Evolutionary conservation across 257 asterid species (phyloP), one percentile per base, ranked within the genome.

Genomic region (Anisodus acutangulus): DNA sequence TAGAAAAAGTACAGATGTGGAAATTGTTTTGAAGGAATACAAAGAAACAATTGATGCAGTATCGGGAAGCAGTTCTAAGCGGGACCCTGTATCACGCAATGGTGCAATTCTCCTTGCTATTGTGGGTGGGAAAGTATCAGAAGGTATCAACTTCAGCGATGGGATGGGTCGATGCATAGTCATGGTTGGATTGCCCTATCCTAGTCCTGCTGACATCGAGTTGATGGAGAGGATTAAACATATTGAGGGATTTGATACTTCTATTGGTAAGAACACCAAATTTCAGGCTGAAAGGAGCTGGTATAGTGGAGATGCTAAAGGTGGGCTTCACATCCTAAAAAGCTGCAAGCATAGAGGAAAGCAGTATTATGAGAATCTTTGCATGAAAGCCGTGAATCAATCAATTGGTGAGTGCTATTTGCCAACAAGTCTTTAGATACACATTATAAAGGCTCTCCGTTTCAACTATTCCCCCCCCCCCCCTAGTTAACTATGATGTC

Each of bases 81-180:
- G 10, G 49, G 83, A 85, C 67, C 78, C 86, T 60, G 76, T 82
- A 19, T 86, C 92, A 79, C 86, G 89, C 81, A 94, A 85, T 70
- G 99, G 99, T 78, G 99, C 99, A 41, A 88, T 96, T 86, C 94
- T 96, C 83, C 86, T 93, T 68, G 98, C 99, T 31, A 92, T 96
- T 82, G 99, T 96, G n/a, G 99, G 99, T 66, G 99, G 99, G 43
- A 96, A 96, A 91, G 89, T 96, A 88, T 96, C 99, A 6, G 99
- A 96, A 90, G 99, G 99, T 70, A 96, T 96, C 86, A 96, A 96
- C 90, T 92, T 96, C 41, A 93, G 98, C 41, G 96, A 96, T 71
- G 98, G 98, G 35, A 92, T 94, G 79, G 98, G 99, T 39, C 90
- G 98, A 82, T 96, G 99, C 90, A 90, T 96, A 86, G 92, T 96